phyloP scores from a whole-genome alignment of 495 filamentous ascomycete species.

The Lindgomyces ingoldianus region DNA sequence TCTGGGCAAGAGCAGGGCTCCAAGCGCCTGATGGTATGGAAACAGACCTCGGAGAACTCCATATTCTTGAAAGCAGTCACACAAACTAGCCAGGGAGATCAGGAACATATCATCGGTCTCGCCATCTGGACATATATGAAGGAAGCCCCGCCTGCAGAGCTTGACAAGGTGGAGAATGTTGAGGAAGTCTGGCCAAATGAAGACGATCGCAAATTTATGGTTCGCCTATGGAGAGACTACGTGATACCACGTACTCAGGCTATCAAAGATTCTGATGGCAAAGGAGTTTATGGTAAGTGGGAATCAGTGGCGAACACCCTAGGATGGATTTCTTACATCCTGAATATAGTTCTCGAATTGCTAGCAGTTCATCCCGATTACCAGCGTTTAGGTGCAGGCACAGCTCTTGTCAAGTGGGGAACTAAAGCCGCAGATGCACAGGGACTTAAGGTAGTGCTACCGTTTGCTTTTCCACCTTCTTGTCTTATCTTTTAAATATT shows the following conservation, averaged over 20 bases:
- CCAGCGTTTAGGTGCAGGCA: constrained; percentile 19
- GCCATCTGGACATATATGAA: constrained; percentile 16
- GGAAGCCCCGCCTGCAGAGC: not conserved
- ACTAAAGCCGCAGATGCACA: constrained; percentile 9
- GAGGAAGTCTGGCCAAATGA: constrained; percentile 16
- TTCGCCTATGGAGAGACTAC: constrained; percentile 6
- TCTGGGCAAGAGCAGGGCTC: not conserved
- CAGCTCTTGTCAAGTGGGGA: constrained; percentile 16
- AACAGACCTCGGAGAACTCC: not conserved
- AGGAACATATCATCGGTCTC: constrained; percentile 10
- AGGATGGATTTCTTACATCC: not conserved
- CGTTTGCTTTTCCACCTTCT: not conserved
- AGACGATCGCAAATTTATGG: constrained; percentile 20
- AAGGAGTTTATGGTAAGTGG: constrained; percentile 10
- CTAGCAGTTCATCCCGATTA: constrained; percentile 16
- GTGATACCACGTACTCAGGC: constrained; percentile 9
- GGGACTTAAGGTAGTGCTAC: constrained; percentile 7
- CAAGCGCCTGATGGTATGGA: constrained; percentile 7
- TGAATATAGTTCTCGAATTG: constrained; percentile 15
- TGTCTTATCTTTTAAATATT: not conserved
- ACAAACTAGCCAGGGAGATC: not conserved
- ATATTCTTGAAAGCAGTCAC: constrained; percentile 13
- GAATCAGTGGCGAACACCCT: not conserved
- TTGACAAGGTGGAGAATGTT: constrained; percentile 2
- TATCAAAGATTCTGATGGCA: constrained; percentile 2